Base-by-base conservation (phyloP, 2,329 filamentous ascomycete species). In the Shiraia sp. region DNA sequence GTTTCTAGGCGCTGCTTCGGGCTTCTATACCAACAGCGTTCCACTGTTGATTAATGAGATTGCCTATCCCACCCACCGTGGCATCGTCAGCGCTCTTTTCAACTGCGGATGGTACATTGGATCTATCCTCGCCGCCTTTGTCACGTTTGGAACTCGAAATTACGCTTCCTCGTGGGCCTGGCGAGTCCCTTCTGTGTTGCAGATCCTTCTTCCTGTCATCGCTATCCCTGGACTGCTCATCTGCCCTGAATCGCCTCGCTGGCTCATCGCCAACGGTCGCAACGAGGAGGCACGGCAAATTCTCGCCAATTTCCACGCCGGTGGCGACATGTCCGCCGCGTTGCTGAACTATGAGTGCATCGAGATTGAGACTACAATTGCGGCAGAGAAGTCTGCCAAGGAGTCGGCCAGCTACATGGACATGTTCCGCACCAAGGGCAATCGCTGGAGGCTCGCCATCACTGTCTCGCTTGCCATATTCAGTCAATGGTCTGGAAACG, bases 221-320 rank as follows among this genome's bases (percentile, higher is more conserved):
- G 72, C 67, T 41, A 59, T 64, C 10, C 73, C 76, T n/a, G 73
- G 75, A 5, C 47, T 73, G 14, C 36, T 75, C 7, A 53, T 64
- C 17, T 59, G 59, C 40, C 61, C 65, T 46, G 41, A 69, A 66
- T 47, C 57, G 64, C 31, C 76, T 6, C 51, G 79, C 10, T 73
- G 75, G 3, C 59, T 79, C 28, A 70, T 80, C 4, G 62, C 79
- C 1, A 73, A 73, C 6, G 77, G 76, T 2, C 13, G 36, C 10
- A n/a, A 77, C 36, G 74, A 78, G 3, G 45, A 58, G 32, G 49
- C 42, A 10, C 30, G 40, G 7, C 17, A 26, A 6, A 40, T 47
- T 14, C 31, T 49, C n/a, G 36, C 32, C 24, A 38, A 26, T 4
- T 47, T 19, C 10, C 49, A 52, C 29, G 49, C 42, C n/a, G 39